Percentiles rank a stretch among this genome's conserved stretches.
Conservation (phyloP, 2,329 filamentous ascomycete genomes). For the Tympanopsis confertula region DNA sequence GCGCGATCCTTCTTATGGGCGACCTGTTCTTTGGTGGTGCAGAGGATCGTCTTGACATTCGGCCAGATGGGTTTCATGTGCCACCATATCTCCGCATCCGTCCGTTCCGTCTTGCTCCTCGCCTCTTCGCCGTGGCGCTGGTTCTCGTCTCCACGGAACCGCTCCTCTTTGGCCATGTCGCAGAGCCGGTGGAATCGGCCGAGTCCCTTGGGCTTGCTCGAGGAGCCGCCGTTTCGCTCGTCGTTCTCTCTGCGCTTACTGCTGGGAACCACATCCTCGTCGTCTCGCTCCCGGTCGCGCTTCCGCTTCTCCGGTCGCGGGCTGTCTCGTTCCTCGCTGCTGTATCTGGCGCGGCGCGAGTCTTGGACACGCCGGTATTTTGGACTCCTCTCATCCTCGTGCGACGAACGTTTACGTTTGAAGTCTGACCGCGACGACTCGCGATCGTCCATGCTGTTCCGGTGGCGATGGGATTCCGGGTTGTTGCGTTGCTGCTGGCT, state of each 20-base stretch:
- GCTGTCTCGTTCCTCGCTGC: conserved; percentile 22
- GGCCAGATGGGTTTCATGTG: conserved; percentile 45
- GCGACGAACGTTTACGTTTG: conserved; percentile 7
- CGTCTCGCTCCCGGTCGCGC: conserved; percentile 12
- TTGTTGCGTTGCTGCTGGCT: conserved; percentile 9
- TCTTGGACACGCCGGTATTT: conserved; percentile 30
- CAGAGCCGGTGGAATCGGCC: conserved; percentile 13
- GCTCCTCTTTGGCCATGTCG: conserved; percentile 11
- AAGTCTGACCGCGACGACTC: conserved; percentile 5
- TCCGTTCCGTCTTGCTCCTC: conserved; percentile 30
- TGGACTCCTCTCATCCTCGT: conserved; percentile 18
- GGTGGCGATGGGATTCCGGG: conserved; percentile 12
- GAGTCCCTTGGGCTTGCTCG: conserved; percentile 22
- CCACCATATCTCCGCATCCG: conserved; percentile 34
- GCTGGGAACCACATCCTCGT: conserved; percentile 8
- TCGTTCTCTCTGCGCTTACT: conserved; percentile 11
- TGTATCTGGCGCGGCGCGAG: conserved; percentile 21
- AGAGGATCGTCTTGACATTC: conserved; percentile 46
- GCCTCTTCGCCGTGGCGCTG: conserved; percentile 35
- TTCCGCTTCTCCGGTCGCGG: conserved; percentile 13
- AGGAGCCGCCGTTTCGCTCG: conserved; percentile 14
- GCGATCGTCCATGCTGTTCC: conserved; percentile 3
- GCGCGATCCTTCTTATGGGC: conserved; percentile 51
- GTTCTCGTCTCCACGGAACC: conserved; percentile 28
- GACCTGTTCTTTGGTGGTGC: conserved; percentile 49